A percentile compares a stretch with the other conserved stretches of the same genome.
Evolutionary conservation across 495 filamentous ascomycete species (phyloP).

Genomic region (Wilcoxina mikolae): DNA sequence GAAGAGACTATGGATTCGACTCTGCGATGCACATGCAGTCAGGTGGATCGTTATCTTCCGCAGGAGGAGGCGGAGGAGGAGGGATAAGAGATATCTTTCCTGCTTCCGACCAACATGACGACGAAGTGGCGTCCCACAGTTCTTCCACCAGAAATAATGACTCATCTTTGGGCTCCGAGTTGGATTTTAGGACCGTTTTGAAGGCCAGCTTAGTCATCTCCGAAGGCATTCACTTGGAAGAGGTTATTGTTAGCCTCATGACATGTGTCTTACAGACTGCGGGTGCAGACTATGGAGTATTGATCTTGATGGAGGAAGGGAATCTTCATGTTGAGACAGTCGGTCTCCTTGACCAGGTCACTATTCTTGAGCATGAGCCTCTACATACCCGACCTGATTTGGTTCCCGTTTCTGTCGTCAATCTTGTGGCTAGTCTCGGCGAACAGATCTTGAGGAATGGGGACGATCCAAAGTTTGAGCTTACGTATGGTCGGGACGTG

Average conservation of each 20-base stretch:
- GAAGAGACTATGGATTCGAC: conserved; percentile 24
- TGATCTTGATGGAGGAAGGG: conserved; percentile 27
- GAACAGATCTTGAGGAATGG: conserved; percentile 27
- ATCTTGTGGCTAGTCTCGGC: conserved; percentile 26
- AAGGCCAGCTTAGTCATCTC: conserved; percentile 28
- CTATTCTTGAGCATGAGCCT: conserved; percentile 26
- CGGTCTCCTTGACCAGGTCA: conserved; percentile 26
- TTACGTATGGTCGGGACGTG: conserved; percentile 25
- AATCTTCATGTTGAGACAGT: conserved; percentile 27
- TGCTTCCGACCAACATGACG: conserved; percentile 20
- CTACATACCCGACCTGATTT: conserved; percentile 25
- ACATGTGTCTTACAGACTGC: conserved; percentile 27
- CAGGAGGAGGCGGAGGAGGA: conserved; percentile 27
- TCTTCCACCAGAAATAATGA: conserved; percentile 25
- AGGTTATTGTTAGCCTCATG: conserved; percentile 28
- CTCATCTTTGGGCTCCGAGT: conserved; percentile 24
- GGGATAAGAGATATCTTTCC: conserved; percentile 20
- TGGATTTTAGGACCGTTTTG: conserved; percentile 27
- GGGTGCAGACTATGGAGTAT: conserved; percentile 27
- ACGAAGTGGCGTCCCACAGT: conserved; percentile 21
- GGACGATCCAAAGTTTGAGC: conserved; percentile 28
- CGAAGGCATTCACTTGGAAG: conserved; percentile 28
- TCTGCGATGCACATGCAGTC: not conserved
- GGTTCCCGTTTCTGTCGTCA: conserved; percentile 28
- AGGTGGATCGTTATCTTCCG: conserved; percentile 31